Evolutionary conservation across 192 early-diverging fungal genomes (phyloP).

Genomic region (Funneliformis geosporum): DNA sequence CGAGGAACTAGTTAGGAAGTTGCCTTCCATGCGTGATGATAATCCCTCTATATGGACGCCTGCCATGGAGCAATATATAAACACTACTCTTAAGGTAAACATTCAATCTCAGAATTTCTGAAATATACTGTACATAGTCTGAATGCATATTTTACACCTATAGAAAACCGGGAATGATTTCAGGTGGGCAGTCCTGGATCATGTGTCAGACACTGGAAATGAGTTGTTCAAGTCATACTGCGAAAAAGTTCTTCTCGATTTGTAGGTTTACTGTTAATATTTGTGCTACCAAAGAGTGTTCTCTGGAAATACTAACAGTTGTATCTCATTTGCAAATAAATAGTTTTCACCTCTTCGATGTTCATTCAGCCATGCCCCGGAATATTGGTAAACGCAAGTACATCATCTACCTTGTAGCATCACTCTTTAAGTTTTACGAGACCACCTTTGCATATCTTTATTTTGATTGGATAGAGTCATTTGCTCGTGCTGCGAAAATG

Average conservation of each 20-base stretch:
- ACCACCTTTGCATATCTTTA: constrained; percentile 8
- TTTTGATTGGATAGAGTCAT: constrained; percentile 27
- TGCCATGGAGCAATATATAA: neutral
- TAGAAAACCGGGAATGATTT: constrained; percentile 23
- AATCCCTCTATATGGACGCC: constrained; percentile 22
- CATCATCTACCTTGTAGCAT: constrained; percentile 24
- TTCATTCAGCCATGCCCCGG: constrained; percentile 21
- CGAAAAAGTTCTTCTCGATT: constrained; percentile 33
- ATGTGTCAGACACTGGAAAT: neutral
- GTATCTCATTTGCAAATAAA: neutral
- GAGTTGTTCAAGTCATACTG: constrained; percentile 27
- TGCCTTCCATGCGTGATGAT: constrained; percentile 2
- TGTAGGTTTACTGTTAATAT: constrained; percentile 28
- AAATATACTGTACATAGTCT: neutral
- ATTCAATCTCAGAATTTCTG: neutral
- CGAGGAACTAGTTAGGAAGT: constrained; percentile 27
- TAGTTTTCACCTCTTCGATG: constrained; percentile 15
- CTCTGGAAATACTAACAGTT: neutral
- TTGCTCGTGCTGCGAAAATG: constrained; percentile 19
- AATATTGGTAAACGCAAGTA: constrained; percentile 31
- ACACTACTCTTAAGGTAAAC: neutral
- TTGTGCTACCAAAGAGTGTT: neutral
- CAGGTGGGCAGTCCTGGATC: neutral
- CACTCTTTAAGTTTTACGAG: constrained; percentile 32
- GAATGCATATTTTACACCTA: constrained; percentile 3